A percentile compares a stretch with the other conserved stretches of the same genome.
phyloP scores from a whole-genome alignment of 2,329 filamentous ascomycete genomes.

The Diatrype stigma region DNA sequence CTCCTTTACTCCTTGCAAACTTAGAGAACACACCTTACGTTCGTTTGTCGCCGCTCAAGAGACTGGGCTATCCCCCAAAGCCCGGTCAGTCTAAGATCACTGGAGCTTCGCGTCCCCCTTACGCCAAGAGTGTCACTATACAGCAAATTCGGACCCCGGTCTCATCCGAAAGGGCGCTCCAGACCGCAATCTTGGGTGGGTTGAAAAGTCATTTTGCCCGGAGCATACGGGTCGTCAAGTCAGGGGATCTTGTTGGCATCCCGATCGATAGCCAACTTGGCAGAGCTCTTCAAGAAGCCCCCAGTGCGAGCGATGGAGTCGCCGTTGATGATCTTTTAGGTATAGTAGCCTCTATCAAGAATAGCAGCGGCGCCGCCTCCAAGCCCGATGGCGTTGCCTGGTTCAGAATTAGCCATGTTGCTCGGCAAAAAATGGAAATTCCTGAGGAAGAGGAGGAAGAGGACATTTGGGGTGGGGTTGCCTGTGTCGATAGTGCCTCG shows the following conservation, averaged over 20 bases:
- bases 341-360: conserved; percentile 43
- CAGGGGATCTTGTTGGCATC: conserved; percentile 83
- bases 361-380: conserved; percentile 25
- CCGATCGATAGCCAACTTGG: conserved; percentile 84
- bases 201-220: conserved; percentile 86
- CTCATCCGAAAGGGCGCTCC: conserved; percentile 78
- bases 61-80: conserved; percentile 44
- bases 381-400: conserved; percentile 68
- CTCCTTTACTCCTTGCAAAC: conserved; percentile 83
- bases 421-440: conserved; percentile 47
- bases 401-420: conserved; percentile 84
- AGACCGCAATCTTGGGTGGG: conserved; percentile 80
- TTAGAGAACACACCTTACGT: conserved; percentile 74
- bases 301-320: conserved; percentile 51
- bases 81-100: conserved; percentile 54
- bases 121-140: conserved; percentile 73
- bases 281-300: conserved; percentile 70
- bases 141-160: conserved; percentile 85
- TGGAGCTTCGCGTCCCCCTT: conserved; percentile 52
- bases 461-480: conserved; percentile 80
- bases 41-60: conserved; percentile 68
- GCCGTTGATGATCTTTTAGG: conserved; percentile 69
- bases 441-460: conserved; percentile 56
- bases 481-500: conserved; percentile 77
- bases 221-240: conserved; percentile 76